Evolutionary conservation across 768 basidiomycete species (phyloP), one percentile per base, ranked within the genome.

Genomic region (Coprinellus micaceus): DNA sequence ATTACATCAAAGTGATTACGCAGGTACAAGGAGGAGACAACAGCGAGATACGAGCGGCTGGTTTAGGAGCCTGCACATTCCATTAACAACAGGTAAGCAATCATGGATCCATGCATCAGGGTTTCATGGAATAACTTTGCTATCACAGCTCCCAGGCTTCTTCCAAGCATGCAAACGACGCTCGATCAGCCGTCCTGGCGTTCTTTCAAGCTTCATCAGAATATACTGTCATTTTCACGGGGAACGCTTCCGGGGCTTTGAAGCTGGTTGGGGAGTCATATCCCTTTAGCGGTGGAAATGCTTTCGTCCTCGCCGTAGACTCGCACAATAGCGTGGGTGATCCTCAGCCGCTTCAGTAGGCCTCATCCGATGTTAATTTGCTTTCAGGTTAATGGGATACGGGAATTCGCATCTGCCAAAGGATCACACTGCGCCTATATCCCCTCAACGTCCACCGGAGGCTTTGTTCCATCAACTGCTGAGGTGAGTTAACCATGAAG

Each of bases 341-440:
- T n/a, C n/a, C n/a, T n/a, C n/a, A n/a, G n/a, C n/a, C n/a, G n/a
- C n/a, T n/a, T n/a, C n/a, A n/a, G n/a, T n/a, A n/a, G n/a, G n/a
- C n/a, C n/a, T n/a, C n/a, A n/a, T n/a, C n/a, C n/a, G n/a, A n/a
- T n/a, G n/a, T n/a, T n/a, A n/a, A n/a, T n/a, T n/a, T n/a, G n/a
- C n/a, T n/a, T 26, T 30, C 30, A 78, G 77, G 70, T 78, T 19
- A 86, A 92, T 62, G 90, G 90, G 9, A 87, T 92, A 58, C 79
- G 90, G 39, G 78, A 88, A 69, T 92, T 82, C 63, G 89, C 89
- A 0, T 65, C 66, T 13, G 68, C 71, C 55, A 76, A 76, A 40
- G 83, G 84, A 12, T 82, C 85, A 4, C 66, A 72, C 26, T 80
- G 85, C 17, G 73, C 74, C 41, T 93, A 93, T 66, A 81, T 91